Base-by-base conservation (phyloP, 768 basidiomycete genomes). In the Tremella fuciformis region DNA sequence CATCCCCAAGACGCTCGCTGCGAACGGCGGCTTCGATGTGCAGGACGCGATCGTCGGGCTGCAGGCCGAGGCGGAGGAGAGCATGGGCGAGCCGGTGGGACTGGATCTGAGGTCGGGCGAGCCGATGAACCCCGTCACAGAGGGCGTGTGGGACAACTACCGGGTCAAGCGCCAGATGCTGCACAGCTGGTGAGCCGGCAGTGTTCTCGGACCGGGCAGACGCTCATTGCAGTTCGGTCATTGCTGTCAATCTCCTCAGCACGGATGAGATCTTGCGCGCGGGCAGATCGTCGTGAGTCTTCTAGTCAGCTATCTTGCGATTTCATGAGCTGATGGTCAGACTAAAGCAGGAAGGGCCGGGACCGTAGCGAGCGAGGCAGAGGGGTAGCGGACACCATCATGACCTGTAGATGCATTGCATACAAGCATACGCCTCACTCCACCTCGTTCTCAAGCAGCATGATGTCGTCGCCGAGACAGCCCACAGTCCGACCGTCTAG, bases 121-220 rank as follows among this genome's bases (percentile, higher is more conserved):
- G 77, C 92, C 94, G 1, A 88, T 94, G 73, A 94, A 99, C 73
- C 96, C 96, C 19, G 89, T 89, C 9, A 86, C 90, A 4, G 88
- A 92, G 73, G 96, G 96, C 38, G 86, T 99, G 24, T 99, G 93
- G 93, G 96, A 99, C 76, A 98, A 97, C 79, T 98, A 96, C 75
- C 83, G 96, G 65, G 96, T 99, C 60, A 99, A 99, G 82, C 82
- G 94, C 60, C 96, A 99, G 76, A 96, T 99, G 91, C 79, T 99
- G 47, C 93, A 97, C 74, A 94, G 91, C 71, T 90, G 89, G 91
- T 92, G 67, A 74, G 85, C 80, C 18, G 42, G 8, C 44, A 48
- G 3, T 21, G 26, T 19, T 29, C 26, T 21, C n/a, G 55, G 63
- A 11, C 11, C 6, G 4, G 29, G 29, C n/a, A n/a, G 29, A 34